Conservation (phyloP, 768 basidiomycete genomes). For the Boletus subparvulus region DNA sequence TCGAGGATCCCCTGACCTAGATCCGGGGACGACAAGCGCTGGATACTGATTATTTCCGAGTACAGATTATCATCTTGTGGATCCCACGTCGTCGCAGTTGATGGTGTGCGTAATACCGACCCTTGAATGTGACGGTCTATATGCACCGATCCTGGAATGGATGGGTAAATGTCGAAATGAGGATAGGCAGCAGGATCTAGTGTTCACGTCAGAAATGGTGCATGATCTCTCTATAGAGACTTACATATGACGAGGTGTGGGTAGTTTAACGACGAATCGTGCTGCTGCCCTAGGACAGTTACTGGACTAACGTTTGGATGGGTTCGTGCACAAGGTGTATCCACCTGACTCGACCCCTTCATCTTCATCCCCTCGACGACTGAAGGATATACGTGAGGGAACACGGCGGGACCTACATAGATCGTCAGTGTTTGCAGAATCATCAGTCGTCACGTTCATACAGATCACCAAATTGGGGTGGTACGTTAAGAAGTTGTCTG, state of each 20-base stretch:
- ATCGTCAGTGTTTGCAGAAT: constrained; percentile 5
- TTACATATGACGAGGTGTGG: constrained; percentile 30
- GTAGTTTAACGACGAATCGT: constrained; percentile 16
- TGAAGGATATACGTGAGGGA: constrained; percentile 43
- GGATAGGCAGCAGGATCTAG: constrained; percentile 44
- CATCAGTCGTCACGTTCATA: constrained; percentile 16
- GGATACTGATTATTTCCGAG: constrained; percentile 35
- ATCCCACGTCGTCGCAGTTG: constrained; percentile 49
- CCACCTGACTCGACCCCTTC: neutral
- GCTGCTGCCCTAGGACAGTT: constrained; percentile 2
- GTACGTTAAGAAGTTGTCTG: constrained; percentile 1
- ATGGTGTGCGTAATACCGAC: constrained; percentile 54
- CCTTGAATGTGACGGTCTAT: constrained; percentile 51
- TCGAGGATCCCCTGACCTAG: constrained; percentile 56
- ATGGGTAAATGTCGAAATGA: constrained; percentile 42
- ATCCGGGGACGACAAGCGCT: constrained; percentile 56
- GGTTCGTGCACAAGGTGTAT: neutral
- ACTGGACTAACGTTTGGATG: neutral
- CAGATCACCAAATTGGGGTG: constrained; percentile 40
- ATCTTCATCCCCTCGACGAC: neutral
- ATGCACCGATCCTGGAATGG: constrained; percentile 52
- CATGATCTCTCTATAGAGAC: constrained; percentile 3
- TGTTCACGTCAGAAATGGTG: constrained; percentile 20
- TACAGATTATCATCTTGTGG: constrained; percentile 45
- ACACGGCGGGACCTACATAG: constrained; percentile 37